phyloP scores from a whole-genome alignment of 1,284 basidiomycete genomes.

The Austroboletus olivaceoglutinosus region DNA sequence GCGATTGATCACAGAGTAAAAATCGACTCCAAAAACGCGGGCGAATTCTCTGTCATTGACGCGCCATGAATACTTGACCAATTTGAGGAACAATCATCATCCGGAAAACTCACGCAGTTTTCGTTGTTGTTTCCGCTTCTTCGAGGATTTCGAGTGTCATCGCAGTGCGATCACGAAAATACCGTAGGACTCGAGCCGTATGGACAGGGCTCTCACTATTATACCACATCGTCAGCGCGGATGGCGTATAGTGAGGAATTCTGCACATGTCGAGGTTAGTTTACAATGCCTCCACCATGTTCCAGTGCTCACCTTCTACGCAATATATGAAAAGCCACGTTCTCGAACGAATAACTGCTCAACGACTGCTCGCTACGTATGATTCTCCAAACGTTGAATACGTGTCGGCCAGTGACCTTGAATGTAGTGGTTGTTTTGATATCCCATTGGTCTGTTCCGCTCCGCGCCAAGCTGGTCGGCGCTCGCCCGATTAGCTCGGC shows the following conservation, averaged over 20 bases:
- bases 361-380: slow-evolving; percentile 85
- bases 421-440: slow-evolving; percentile 78
- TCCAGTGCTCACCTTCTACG: slow-evolving; percentile 54
- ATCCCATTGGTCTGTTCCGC: slow-evolving; percentile 68
- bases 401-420: slow-evolving; percentile 84
- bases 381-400: slow-evolving; percentile 91
- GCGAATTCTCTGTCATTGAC: slow-evolving; percentile 78
- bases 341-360: slow-evolving; percentile 86
- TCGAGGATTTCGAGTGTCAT: slow-evolving; percentile 80
- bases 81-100: not conserved
- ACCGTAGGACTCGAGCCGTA: slow-evolving; percentile 53
- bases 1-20: slow-evolving; percentile 91
- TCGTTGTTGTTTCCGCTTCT: slow-evolving; percentile 77
- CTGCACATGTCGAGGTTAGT: slow-evolving; percentile 38
- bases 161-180: slow-evolving; percentile 62
- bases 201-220: slow-evolving; percentile 57
- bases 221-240: slow-evolving; percentile 75
- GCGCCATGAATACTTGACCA: slow-evolving; percentile 1
- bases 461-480: slow-evolving; percentile 39
- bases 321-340: slow-evolving; percentile 80
- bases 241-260: slow-evolving; percentile 71
- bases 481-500: slow-evolving; percentile 71
- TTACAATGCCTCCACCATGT: not conserved
- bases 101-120: slow-evolving; percentile 70
- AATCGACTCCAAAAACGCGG: slow-evolving; percentile 95